These are phyloP conservation scores for Avena atlantica DNA, from an alignment of 176 grass and related monocot species.

Conservation along the genomic window DNA sequence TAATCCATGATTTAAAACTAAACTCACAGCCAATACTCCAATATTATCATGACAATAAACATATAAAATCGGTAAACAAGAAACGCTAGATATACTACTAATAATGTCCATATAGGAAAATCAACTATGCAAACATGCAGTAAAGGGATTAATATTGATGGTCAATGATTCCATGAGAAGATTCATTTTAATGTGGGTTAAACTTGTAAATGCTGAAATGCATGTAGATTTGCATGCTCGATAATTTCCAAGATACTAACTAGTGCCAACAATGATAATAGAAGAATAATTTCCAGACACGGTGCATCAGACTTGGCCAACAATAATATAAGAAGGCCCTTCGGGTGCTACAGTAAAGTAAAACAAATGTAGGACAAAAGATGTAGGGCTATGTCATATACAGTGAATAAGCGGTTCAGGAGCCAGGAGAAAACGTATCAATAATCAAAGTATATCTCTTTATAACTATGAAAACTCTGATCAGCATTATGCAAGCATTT, in stretches of 20 bases:
- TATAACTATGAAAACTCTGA: background rate
- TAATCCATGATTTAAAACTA: slow-evolving; percentile 8
- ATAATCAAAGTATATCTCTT: background rate
- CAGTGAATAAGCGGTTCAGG: background rate
- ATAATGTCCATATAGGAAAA: background rate
- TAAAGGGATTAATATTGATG: too few species aligned
- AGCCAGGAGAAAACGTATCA: background rate
- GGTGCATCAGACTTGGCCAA: background rate
- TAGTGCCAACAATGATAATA: background rate
- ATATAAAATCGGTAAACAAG: background rate
- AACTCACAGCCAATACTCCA: background rate
- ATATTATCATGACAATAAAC: background rate
- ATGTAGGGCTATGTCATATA: background rate
- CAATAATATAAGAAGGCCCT: background rate
- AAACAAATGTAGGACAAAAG: too few species aligned
- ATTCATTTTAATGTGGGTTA: background rate
- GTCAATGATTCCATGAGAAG: background rate
- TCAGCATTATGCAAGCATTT: background rate
- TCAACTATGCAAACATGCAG: background rate
- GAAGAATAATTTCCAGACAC: slow-evolving; percentile 3
- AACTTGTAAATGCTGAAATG: background rate
- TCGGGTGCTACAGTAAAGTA: background rate
- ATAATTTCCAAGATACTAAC: background rate
- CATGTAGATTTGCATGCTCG: background rate
- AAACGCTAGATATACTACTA: background rate